Evolutionary conservation across 305 asterid genomes (phyloP).

Genomic region (Fraxinus platypoda): DNA sequence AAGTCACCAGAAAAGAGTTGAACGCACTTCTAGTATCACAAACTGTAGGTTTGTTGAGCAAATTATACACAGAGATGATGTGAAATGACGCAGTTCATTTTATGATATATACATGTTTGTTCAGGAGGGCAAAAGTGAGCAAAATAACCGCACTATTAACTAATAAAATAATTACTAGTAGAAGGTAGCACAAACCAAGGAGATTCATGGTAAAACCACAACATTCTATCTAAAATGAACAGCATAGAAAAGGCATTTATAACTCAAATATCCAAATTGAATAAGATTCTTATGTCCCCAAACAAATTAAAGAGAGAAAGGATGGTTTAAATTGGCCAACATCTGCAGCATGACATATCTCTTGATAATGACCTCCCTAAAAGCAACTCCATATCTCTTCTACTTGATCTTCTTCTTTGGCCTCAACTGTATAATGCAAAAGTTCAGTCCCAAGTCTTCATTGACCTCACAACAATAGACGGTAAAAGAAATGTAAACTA

Average conservation of each 20-base stretch:
- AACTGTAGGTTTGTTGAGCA: background rate
- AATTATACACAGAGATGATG: background rate
- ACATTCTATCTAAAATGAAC: background rate
- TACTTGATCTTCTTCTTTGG: background rate
- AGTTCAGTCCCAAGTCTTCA: background rate
- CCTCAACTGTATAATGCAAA: background rate
- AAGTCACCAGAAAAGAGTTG: background rate
- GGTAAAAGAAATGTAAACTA: background rate
- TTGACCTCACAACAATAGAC: background rate
- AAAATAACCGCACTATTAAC: background rate
- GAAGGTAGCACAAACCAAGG: background rate
- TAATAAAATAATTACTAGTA: background rate
- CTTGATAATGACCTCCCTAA: background rate
- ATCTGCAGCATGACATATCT: background rate
- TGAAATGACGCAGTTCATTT: background rate
- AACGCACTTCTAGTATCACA: background rate
- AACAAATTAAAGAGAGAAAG: background rate
- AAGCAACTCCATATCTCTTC: background rate
- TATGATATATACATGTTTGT: background rate
- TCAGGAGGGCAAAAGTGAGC: background rate
- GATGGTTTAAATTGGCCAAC: background rate
- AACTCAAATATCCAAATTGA: background rate
- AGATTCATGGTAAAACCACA: background rate
- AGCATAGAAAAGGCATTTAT: background rate
- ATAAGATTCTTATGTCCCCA: background rate